Evolutionary conservation across 208 protist species (phyloP).

Genomic region (Crithidia expoeki): DNA sequence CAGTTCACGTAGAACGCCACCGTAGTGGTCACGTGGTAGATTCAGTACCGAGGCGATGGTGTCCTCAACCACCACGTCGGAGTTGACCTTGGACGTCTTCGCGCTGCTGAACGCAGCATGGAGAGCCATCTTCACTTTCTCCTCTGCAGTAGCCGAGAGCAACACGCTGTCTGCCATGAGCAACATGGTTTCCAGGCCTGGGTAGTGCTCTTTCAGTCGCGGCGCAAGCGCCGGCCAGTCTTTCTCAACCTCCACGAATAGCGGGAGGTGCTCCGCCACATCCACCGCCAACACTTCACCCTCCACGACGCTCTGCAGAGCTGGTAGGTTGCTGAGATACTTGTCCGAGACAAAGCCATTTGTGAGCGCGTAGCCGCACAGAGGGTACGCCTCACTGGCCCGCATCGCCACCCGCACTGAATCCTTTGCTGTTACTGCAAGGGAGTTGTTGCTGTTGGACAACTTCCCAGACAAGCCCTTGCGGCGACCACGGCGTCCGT

Average conservation of each 20-base stretch:
- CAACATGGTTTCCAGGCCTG: constrained; percentile 44
- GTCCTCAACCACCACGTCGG: constrained; percentile 19
- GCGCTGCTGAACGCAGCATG: constrained; percentile 17
- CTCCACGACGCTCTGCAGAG: constrained; percentile 53
- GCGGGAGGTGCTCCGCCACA: constrained; percentile 47
- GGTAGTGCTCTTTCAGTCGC: constrained; percentile 62
- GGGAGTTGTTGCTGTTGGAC: neutral
- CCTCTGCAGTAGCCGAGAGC: constrained; percentile 39
- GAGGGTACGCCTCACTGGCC: constrained; percentile 49
- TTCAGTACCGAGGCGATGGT: constrained; percentile 29
- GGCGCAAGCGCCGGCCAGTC: constrained; percentile 49
- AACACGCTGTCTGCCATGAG: constrained; percentile 44
- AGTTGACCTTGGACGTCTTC: constrained; percentile 14
- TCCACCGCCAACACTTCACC: constrained; percentile 56
- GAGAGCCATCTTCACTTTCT: constrained; percentile 35
- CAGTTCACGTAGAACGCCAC: constrained; percentile 42
- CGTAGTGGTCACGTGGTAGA: constrained; percentile 43
- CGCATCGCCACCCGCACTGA: constrained; percentile 25
- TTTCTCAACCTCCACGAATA: constrained; percentile 51
- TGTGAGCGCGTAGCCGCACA: constrained; percentile 60
- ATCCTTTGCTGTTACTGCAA: neutral
- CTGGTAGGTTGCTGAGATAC: constrained; percentile 55
- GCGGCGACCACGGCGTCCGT: constrained; percentile 23
- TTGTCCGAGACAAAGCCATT: constrained; percentile 69
- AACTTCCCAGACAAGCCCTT: constrained; percentile 26